Percentiles rank a stretch among this genome's conserved stretches.
These are phyloP conservation scores for Babesia bovis DNA, from an alignment of 169 alveolate species.

Conservation along the genomic window DNA sequence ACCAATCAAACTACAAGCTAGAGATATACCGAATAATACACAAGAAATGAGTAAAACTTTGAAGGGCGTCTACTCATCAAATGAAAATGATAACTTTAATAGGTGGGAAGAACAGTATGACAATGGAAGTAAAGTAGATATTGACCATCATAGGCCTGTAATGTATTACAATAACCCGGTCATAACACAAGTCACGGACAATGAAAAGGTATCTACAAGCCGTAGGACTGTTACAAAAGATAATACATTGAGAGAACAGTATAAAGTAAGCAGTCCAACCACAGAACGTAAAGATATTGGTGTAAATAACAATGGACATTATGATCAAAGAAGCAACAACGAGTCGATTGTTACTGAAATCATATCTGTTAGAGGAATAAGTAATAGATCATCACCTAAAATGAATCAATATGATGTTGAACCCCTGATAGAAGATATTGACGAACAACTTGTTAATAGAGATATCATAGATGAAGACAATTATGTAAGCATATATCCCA, in stretches of 20 bases:
- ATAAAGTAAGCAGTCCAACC: not conserved
- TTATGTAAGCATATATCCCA: slow-evolving; percentile 24
- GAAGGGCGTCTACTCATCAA: not conserved
- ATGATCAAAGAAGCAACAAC: not conserved
- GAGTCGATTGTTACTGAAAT: slow-evolving; percentile 1
- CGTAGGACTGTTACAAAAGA: too few relatives aligned
- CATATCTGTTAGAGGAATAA: not conserved
- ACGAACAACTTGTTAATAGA: not conserved
- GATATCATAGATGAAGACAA: not conserved
- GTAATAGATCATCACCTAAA: not conserved
- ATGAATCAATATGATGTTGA: not conserved
- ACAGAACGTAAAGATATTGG: not conserved
- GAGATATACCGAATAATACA: not conserved
- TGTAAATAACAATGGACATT: not conserved
- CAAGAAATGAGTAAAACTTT: too few relatives aligned
- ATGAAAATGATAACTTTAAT: not conserved
- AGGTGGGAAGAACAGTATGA: not conserved
- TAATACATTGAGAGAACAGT: not conserved
- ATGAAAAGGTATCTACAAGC: too few relatives aligned
- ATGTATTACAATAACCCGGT: not conserved
- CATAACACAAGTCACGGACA: not conserved
- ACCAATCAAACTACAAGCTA: slow-evolving; percentile 9
- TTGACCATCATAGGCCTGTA: not conserved
- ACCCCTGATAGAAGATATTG: not conserved
- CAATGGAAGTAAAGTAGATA: not conserved